phyloP scores from a whole-genome alignment of 2,329 filamentous ascomycete genomes.

The Rutstroemia sp. region DNA sequence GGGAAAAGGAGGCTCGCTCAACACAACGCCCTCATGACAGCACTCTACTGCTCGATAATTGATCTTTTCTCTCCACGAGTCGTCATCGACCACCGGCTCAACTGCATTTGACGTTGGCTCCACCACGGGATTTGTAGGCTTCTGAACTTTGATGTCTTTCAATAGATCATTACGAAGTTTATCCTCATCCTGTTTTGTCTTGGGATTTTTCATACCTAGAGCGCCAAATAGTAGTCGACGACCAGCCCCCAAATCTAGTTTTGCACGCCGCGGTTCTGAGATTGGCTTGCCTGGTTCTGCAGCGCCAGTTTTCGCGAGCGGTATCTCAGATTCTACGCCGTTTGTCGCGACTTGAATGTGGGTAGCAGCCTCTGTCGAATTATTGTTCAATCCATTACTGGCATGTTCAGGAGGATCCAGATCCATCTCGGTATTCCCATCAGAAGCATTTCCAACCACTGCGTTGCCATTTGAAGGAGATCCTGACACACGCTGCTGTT shows the following conservation, averaged over 20 bases:
- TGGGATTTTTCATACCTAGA: slow-evolving; percentile 61
- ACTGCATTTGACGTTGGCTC: slow-evolving; percentile 15
- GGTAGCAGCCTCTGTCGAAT: not conserved
- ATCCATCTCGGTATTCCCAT: not conserved
- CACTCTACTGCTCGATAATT: slow-evolving; percentile 78
- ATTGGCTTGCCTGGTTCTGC: not conserved
- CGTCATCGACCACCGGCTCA: slow-evolving; percentile 40
- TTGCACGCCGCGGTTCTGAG: slow-evolving; percentile 17
- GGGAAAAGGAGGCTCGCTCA: slow-evolving; percentile 78
- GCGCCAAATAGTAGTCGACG: slow-evolving; percentile 65
- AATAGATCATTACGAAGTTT: slow-evolving; percentile 52
- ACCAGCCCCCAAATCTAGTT: slow-evolving; percentile 52
- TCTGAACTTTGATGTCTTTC: slow-evolving; percentile 41
- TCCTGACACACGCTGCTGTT: not conserved
- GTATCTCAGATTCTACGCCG: slow-evolving; percentile 1
- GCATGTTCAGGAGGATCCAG: not conserved
- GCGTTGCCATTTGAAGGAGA: not conserved
- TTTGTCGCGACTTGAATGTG: not conserved
- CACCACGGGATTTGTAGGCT: slow-evolving; percentile 23
- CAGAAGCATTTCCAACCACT: not conserved
- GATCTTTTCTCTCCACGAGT: slow-evolving; percentile 69
- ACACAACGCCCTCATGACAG: slow-evolving; percentile 56
- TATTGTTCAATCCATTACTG: not conserved
- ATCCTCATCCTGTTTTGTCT: slow-evolving; percentile 60
- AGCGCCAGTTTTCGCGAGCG: not conserved